Base-by-base conservation (phyloP, 169 alveolate genomes). In the Cyclospora cayetanensis region DNA sequence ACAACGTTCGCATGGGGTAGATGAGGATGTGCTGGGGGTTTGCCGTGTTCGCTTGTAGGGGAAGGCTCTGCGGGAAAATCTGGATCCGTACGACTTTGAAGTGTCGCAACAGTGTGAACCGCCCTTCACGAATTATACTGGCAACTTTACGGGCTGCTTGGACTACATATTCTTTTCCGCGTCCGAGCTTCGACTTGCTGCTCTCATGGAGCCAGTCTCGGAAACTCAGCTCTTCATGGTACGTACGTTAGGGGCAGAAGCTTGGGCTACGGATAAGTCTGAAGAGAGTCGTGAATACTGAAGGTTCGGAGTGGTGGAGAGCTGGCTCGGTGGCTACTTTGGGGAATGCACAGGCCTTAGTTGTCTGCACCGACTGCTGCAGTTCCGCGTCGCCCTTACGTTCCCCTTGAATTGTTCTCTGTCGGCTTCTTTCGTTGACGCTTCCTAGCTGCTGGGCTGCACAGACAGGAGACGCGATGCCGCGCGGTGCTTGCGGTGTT, bases 51-150 rank as follows among this genome's bases (percentile, higher is more conserved):
- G 5, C 42, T n/a, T 41, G 20, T 65, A 74, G 86, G 31, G 86
- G 25, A 37, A 74, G 20, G 86, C 86, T 55, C 39, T 74, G 20
- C 46, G 31, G 31, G 86, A 74, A 4, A 65, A 65, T 5, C 31
- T 41, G 65, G 39, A 74, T 29, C 66, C 66, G 3, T 35, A 37
- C 41, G 86, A 74, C 20, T 74, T 74, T 41, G 22, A 43, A n/a
- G 55, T 5, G 15, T n/a, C 42, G 41, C 86, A n/a, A 22, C 74
- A 35, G 41, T 53, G 39, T 22, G 97, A 95, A 77, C 97, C 97
- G 20, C 90, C 85, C 83, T 95, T 95, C 82, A 95, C 97, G 4
- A 95, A 95, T 72, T 95, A 94, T 66, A 94, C 97, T 1, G 90
- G 93, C 11, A 93, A 92, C 70, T 95, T 92, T 72, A 87, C 94